Evolutionary conservation across 148 eudicot genomes (phyloP), one percentile per base, ranked within the genome.

Genomic region (Chenopodium suecicum): DNA sequence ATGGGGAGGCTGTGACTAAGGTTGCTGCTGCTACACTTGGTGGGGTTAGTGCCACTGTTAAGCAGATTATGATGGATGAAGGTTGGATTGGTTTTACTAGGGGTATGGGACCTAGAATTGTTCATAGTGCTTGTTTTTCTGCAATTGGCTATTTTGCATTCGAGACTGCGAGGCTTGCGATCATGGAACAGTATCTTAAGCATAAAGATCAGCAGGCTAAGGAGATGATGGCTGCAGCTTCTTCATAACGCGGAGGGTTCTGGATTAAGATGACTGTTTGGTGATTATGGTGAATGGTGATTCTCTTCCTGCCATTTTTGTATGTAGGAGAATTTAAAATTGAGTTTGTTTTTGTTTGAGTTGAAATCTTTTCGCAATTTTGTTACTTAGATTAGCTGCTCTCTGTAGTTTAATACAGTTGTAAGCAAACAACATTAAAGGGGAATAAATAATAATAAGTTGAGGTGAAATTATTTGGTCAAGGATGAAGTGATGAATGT

Each of bases 61-160:
- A 81, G 84, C 93, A 86, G 83, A 95, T 93, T 82, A 83, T 95
- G 86, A 89, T 16, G 84, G 98, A 93, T 79, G 94, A 95, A 82
- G 97, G 99, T 22, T 92, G 90, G 97, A 85, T 88, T 75, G 98
- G 98, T 32, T 91, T 95, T 10, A 92, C 90, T 9, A 87, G 93
- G 12, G 99, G 99, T 41, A 89, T 95, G 97, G 98, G 97, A n/a
- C 99, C 98, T 41, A 88, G 98, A 77, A 94, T 93, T 78, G 80
- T 92, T 85, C 92, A 95, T 77, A 93, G 99, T 82, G 98, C 99
- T 64, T 90, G 99, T 81, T 95, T 95, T 69, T 95, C 99, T 0
- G 99, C 99, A 4, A 82, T 95, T 73, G 99, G 97, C 5, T 93
- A 93, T 79, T 95, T 93, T 83, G 98, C 97, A 0, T 95, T 95